Base-by-base conservation (phyloP, 768 basidiomycete genomes). In the Boletus sp. region DNA sequence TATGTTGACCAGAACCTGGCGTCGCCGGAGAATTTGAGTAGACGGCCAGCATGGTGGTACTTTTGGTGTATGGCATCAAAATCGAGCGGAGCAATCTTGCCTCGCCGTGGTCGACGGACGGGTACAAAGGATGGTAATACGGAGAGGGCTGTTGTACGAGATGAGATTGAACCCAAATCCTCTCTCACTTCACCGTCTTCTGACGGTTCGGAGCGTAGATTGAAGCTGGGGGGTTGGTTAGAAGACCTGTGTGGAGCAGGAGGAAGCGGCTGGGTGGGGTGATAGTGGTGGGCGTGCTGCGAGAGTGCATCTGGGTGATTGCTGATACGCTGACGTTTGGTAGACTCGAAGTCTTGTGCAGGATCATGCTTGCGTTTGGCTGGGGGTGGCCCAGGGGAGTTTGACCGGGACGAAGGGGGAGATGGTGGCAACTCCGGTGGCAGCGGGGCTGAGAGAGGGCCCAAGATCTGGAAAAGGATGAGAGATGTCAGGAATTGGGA, bases 11-110 rank as follows among this genome's bases (percentile, higher is more conserved):
- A 84, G 62, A 88, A 84, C 35, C 90, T 84, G 42, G 84, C 81
- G 65, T 90, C 87, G 25, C 90, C 89, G 1, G 90, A 90, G 66
- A 88, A 90, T 71, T 93, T 92, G 67, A 93, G 85, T 60, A 78
- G 74, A 53, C 89, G 83, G 21, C 87, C 91, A 19, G 80, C 79
- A 4, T 70, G 71, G 60, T 89, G 83, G 65, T 88, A 92, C 64
- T 79, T 83, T 66, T 87, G 80, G 63, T 90, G 82, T 39, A 90
- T 73, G 37, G 71, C 73, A 50, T 87, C 83, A 65, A 77, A 84
- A 62, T 84, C 77, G 37, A 74, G 69, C 5, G 57, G 58, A 30
- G 73, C 65, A 38, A 76, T 72, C 65, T 77, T 77, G 56, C 86
- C 84, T 47, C 84, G 82, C 64, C 83, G 83, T 7, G 87, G 86